These are phyloP conservation scores for Parachaetomium inaequale DNA, from an alignment of 495 filamentous ascomycete genomes.

Conservation along the genomic window DNA sequence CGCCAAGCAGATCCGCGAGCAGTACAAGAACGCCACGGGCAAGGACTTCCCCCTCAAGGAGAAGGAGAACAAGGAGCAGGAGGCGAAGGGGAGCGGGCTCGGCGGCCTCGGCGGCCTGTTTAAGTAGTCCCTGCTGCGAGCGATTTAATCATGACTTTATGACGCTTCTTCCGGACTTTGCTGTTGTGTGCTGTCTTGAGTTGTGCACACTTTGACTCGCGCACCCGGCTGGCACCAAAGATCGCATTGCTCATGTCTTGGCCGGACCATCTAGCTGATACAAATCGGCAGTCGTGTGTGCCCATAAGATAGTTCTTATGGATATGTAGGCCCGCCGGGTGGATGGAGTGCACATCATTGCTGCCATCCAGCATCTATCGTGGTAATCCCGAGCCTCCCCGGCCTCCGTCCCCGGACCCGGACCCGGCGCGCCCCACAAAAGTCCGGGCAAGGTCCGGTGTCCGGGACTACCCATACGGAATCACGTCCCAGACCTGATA, in stretches of 20 bases:
- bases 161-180: neutral
- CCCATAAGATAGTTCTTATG: neutral
- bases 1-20: slow-evolving; percentile 56
- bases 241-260: no score
- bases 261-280: slow-evolving; percentile 1
- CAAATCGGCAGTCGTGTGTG: neutral
- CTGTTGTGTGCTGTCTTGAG: no score
- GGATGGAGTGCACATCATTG: slow-evolving; percentile 1
- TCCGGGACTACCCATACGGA: no score
- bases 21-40: slow-evolving; percentile 60
- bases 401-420: no score
- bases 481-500: no score
- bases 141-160: neutral
- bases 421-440: no score
- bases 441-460: no score
- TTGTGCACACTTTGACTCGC: neutral
- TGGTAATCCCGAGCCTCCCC: no score
- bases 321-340: neutral
- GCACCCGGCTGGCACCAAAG: no score
- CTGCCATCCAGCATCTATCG: no score
- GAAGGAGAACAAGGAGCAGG: slow-evolving; percentile 39
- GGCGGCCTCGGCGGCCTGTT: neutral
- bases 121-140: neutral
- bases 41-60: slow-evolving; percentile 62
- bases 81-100: slow-evolving; percentile 12